Base-by-base conservation (phyloP, 1,139 yeast species). In the Candida smagusa region DNA sequence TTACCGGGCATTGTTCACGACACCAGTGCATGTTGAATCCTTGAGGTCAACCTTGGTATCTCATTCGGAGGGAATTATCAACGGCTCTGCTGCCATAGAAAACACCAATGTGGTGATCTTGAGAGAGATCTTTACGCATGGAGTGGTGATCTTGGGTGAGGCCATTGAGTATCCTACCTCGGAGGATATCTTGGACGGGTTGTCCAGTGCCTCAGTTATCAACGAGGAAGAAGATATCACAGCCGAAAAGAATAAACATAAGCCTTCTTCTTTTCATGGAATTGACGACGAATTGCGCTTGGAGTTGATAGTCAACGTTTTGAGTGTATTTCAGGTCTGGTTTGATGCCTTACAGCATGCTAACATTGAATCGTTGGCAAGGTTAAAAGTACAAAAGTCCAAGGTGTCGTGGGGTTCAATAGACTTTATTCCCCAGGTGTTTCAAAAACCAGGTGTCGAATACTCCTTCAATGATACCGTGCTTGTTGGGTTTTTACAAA, bases 231-330 rank as follows among this genome's bases (percentile, higher is more conserved):
- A 58, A 21, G 68, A 63, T 42, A 58, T 63, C 24, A 63, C 19
- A 5, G 19, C 3, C 19, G 19, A 16, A 16, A 16, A 16, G 19
- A 5, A 16, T 16, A 5, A 16, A 4, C 47, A 46, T 16, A 16
- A 5, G 19, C 19, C 19, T 16, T 16, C 19, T 16, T 5, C 19
- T 12, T 59, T 63, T 35, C 51, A 45, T 3, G 51, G 46, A 22
- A 50, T 63, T 9, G 65, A 60, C 37, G 61, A 58, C 19, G 58
- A 53, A 21, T 44, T 60, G 25, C 41, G 65, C 12, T 29, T 45
- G 9, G 60, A 63, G 35, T 52, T 63, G 43, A 49, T 57, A 7
- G 33, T 47, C n/a, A 65, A 65, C 42, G 54, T 61, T 27, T 34
- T 62, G n/a, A 39, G 38, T 22, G 47, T 61, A 8, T 42, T 63